Base-by-base conservation (phyloP, 1,139 yeast species). In the Petasospora fabianii region DNA sequence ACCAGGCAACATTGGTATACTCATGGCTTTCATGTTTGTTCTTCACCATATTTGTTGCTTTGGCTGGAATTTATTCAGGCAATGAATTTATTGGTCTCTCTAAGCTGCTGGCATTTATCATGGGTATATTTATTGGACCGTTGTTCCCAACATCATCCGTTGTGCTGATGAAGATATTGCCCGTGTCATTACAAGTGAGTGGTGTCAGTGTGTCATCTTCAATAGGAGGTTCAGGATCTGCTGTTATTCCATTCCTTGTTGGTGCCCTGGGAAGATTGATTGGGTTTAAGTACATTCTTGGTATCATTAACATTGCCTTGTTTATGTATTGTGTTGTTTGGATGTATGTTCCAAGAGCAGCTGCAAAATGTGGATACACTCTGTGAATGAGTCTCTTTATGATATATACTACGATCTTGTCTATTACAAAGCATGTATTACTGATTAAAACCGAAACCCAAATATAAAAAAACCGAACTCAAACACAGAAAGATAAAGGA, bases 201-300 rank as follows among this genome's bases (percentile, higher is more conserved):
- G 92, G 88, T 0, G 71, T 86, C 6, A 92, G 95, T 0, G 70
- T 84, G 36, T 75, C 83, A 16, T 79, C 90, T 35, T 88, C 95
- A 0, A 61, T 85, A 44, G 94, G 92, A 6, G 87, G 88, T 5
- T 78, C 83, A 10, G 94, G 94, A 2, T 86, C 84, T 11, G 94
- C 95, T 0, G 69, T 76, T 0, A 49, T 85, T 10, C 90, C 92
- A 2, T 80, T 77, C 43, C 36, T 75, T 3, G 66, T 80, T 36
- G 94, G 94, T 0, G 46, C 68, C 2, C 48, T 75, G 1, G 48
- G 58, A 6, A 57, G 60, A 17, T 14, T 38, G 10, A 32, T 56
- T 1, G 62, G 65, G 0, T 52, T 62, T 27, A 26, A 49, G 18
- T 51, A 49, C 39, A 43, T 60, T 12, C 62, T 65, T 3, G 8